A percentile compares a stretch with the other conserved stretches of the same genome.
These are phyloP conservation scores for Hypoxylon sp. DNA, from an alignment of 2,329 filamentous ascomycete genomes.

Conservation along the genomic window DNA sequence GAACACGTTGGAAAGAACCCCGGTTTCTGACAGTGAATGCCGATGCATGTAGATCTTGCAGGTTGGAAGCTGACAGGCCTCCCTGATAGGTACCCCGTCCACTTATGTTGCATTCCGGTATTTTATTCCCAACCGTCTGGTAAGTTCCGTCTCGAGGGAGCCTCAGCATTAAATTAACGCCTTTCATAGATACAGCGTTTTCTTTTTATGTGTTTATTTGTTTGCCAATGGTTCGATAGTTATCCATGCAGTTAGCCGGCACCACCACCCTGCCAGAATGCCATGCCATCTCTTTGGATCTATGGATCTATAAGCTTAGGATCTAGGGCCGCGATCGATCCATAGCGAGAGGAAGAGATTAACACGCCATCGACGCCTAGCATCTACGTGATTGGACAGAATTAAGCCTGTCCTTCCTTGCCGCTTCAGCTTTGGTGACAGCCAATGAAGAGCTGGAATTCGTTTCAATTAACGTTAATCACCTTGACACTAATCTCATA, in stretches of 20 bases:
- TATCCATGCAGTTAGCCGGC: neutral
- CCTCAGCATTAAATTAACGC: conserved; percentile 14
- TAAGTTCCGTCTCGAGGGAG: conserved; percentile 16
- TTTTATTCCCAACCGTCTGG: conserved; percentile 23
- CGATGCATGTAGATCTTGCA: conserved; percentile 10
- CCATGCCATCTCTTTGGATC: no score
- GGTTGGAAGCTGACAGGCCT: conserved; percentile 3
- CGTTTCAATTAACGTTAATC: neutral
- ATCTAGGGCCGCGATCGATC: neutral
- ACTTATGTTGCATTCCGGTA: conserved; percentile 17
- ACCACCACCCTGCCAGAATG: neutral
- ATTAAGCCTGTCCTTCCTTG: conserved; percentile 1
- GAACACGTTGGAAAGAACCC: neutral
- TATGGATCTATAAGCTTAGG: conserved; percentile 1
- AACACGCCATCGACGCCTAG: conserved; percentile 21
- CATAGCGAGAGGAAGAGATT: conserved; percentile 30
- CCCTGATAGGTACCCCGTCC: neutral
- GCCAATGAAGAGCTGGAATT: conserved; percentile 4
- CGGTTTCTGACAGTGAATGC: neutral
- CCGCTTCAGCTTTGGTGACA: neutral
- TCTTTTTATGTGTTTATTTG: conserved; percentile 1
- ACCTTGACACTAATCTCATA: neutral
- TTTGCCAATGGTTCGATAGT: conserved; percentile 4
- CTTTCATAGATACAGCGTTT: neutral
- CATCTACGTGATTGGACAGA: conserved; percentile 9